phyloP scores from a whole-genome alignment of 208 protist genomes.

The Naegleria fowleri region DNA sequence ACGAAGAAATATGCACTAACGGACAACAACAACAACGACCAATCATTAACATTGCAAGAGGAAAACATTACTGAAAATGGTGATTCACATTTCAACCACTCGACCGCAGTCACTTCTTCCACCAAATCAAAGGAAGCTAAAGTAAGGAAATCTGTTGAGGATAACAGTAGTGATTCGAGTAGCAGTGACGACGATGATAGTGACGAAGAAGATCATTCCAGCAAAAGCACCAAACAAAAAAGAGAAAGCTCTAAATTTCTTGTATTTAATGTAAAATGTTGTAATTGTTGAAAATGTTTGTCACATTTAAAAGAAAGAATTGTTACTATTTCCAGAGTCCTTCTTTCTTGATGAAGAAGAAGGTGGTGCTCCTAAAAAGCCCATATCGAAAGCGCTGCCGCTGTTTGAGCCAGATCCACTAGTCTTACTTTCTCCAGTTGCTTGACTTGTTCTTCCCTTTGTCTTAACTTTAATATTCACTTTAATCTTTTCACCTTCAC shows the following conservation, averaged over 20 bases:
- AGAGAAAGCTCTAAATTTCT: background rate
- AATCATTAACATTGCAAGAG: background rate
- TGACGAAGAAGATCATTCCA: background rate
- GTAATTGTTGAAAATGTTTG: too few species aligned
- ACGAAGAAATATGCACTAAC: slow-evolving; percentile 5
- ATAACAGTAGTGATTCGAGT: background rate
- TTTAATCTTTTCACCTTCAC: slow-evolving; percentile 22
- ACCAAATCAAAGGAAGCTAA: background rate
- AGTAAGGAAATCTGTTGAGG: background rate
- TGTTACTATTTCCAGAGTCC: background rate
- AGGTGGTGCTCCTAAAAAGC: background rate
- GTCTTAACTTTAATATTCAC: slow-evolving; percentile 30
- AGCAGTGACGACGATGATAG: background rate
- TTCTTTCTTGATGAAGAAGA: background rate
- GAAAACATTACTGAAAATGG: too few species aligned
- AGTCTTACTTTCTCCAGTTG: background rate
- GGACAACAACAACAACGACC: background rate
- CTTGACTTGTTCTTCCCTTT: slow-evolving; percentile 12
- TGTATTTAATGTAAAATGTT: too few species aligned
- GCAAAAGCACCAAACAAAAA: background rate
- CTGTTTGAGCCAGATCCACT: background rate
- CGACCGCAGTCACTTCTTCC: too few species aligned
- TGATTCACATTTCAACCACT: too few species aligned
- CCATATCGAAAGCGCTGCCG: background rate
- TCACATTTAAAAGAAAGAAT: background rate